These are phyloP conservation scores for Bondarzewia mesenterica DNA, from an alignment of 1,284 basidiomycete species.

Conservation along the genomic window DNA sequence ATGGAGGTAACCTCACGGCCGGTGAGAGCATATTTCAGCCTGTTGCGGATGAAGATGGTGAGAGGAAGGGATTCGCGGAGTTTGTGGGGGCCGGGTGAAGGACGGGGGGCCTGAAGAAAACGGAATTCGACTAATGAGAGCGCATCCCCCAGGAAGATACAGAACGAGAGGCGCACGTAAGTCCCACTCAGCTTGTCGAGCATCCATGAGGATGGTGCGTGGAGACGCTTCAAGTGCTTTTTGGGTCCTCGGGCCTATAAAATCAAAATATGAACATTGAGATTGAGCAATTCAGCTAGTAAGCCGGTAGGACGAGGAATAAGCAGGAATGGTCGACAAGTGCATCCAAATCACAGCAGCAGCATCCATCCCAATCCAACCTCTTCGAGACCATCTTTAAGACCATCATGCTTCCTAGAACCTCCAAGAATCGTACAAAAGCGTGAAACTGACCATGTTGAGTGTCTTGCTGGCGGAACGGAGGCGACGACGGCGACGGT, in stretches of 20 bases:
- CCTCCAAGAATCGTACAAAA: constrained; percentile 11
- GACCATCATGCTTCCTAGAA: constrained; percentile 13
- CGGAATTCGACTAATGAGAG: not conserved
- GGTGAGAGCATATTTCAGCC: constrained; percentile 98
- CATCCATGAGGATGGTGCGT: constrained; percentile 99
- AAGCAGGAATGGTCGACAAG: constrained; percentile 7
- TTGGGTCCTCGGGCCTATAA: constrained; percentile 92
- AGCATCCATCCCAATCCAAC: constrained; percentile 22
- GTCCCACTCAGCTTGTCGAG: constrained; percentile 98
- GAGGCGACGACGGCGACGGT: constrained; percentile 24
- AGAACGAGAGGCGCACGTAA: constrained; percentile 61
- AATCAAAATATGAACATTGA: constrained; percentile 4
- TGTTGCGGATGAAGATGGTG: constrained; percentile 95
- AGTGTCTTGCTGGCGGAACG: constrained; percentile 27
- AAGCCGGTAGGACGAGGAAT: not conserved
- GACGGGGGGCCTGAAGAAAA: constrained; percentile 77
- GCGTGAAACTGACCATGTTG: constrained; percentile 31
- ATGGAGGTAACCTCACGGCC: constrained; percentile 95
- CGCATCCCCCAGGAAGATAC: not conserved
- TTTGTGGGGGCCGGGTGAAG: constrained; percentile 98
- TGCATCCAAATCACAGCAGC: constrained; percentile 22
- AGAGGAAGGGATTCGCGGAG: constrained; percentile 95
- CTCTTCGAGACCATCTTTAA: constrained; percentile 10
- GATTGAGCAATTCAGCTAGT: not conserved
- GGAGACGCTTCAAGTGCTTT: constrained; percentile 98